These are phyloP conservation scores for Rhynchosporium secalis DNA, from an alignment of 2,329 filamentous ascomycete genomes.

Conservation along the genomic window DNA sequence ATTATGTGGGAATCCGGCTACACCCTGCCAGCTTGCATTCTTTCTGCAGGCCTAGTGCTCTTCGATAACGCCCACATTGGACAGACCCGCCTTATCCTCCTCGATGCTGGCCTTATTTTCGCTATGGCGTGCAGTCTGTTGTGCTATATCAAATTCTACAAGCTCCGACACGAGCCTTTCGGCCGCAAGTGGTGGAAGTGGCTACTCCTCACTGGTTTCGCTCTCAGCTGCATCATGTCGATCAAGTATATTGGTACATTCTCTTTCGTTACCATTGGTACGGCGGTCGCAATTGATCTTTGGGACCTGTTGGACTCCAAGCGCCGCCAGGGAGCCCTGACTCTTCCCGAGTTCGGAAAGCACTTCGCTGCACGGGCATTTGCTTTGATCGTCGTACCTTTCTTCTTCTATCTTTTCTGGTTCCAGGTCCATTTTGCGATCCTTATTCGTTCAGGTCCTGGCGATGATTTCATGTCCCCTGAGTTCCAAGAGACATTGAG, in stretches of 20 bases:
- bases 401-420: conserved; percentile 99
- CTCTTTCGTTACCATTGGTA: conserved; percentile 95
- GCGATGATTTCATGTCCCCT: conserved; percentile 98
- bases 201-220: conserved; percentile 92
- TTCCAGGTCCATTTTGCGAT: conserved; percentile 99
- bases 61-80: conserved; percentile 98
- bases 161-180: conserved; percentile 85
- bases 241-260: conserved; percentile 98
- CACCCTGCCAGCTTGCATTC: conserved; percentile 85
- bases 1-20: conserved; percentile 99
- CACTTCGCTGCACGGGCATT: conserved; percentile 88
- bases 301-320: conserved; percentile 94
- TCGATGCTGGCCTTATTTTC: conserved; percentile 91
- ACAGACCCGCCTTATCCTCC: conserved; percentile 90
- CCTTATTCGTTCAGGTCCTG: conserved; percentile 82
- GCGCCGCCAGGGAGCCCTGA: conserved; percentile 77
- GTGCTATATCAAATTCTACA: conserved; percentile 97
- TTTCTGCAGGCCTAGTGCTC: conserved; percentile 82
- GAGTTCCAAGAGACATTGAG: conserved; percentile 97
- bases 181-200: conserved; percentile 99
- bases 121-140: conserved; percentile 95
- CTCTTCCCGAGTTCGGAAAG: conserved; percentile 76
- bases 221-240: conserved; percentile 94
- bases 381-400: conserved; percentile 85
- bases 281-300: conserved; percentile 88